phyloP scores from a whole-genome alignment of 352 stramenopile genomes.

The Globisporangium carolinianum region DNA sequence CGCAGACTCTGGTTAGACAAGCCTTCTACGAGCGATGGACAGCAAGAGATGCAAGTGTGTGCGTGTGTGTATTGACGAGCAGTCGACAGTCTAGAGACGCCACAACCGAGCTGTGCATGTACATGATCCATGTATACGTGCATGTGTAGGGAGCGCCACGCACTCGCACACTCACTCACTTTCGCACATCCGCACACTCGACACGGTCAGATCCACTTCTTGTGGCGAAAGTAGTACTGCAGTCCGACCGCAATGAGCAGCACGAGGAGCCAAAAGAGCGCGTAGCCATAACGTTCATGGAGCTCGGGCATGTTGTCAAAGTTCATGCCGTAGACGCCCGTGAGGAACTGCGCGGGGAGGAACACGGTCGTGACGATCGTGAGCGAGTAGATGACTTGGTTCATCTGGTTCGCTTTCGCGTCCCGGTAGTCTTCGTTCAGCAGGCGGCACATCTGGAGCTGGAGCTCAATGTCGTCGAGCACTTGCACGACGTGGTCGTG shows the following conservation, averaged over 20 bases:
- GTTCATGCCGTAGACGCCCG: conserved; percentile 88
- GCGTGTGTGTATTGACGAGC: too few species aligned
- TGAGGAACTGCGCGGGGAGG: conserved; percentile 83
- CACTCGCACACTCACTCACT: not conserved
- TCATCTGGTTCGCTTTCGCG: conserved; percentile 80
- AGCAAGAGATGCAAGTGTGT: too few species aligned
- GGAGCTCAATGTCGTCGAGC: conserved; percentile 76
- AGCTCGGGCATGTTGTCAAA: conserved; percentile 88
- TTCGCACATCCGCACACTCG: too few species aligned
- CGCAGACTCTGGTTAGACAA: too few species aligned
- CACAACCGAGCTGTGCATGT: not conserved
- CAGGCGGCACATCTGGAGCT: conserved; percentile 72
- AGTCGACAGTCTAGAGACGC: too few species aligned
- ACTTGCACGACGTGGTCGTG: conserved; percentile 78
- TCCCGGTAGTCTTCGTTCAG: conserved; percentile 82
- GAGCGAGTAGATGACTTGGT: conserved; percentile 88
- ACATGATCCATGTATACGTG: not conserved
- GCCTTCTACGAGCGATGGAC: too few species aligned
- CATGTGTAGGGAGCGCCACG: not conserved
- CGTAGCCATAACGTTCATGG: conserved; percentile 72
- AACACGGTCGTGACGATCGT: conserved; percentile 88
- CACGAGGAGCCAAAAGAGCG: conserved; percentile 76
- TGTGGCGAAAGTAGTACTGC: conserved; percentile 81
- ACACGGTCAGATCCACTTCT: conserved; percentile 66
- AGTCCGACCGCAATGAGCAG: conserved; percentile 55